Evolutionary conservation across 768 basidiomycete genomes (phyloP).

Genomic region (Hysterangium stoloniferum): DNA sequence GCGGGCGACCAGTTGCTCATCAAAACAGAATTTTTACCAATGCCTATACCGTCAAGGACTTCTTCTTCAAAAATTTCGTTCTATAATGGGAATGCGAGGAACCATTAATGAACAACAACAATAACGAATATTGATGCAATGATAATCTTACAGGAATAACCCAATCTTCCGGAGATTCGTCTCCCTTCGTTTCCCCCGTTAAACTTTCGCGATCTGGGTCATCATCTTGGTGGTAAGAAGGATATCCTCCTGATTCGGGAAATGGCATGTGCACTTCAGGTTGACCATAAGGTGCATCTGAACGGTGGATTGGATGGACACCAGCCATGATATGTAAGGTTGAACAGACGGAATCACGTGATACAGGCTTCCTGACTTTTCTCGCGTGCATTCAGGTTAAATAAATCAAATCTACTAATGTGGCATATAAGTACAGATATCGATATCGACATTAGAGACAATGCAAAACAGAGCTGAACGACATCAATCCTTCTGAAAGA

Average conservation of each 20-base stretch:
- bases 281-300: slow-evolving; percentile 2
- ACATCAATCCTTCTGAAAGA: neutral
- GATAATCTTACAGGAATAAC: neutral
- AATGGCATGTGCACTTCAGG: slow-evolving; percentile 8
- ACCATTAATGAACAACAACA: neutral
- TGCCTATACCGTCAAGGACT: slow-evolving; percentile 5
- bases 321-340: neutral
- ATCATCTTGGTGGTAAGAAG: slow-evolving; percentile 3
- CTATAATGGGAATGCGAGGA: neutral
- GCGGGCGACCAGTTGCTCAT: neutral
- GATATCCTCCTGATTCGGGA: neutral
- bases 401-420: too few species aligned
- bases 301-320: slow-evolving; percentile 4
- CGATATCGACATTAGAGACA: neutral
- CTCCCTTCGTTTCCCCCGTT: slow-evolving; percentile 7
- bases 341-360: neutral
- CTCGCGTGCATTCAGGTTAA: neutral
- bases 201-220: slow-evolving; percentile 8
- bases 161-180: neutral
- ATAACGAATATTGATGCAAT: too few species aligned
- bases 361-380: neutral
- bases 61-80: neutral
- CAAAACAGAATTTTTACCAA: too few species aligned
- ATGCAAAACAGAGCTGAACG: neutral
- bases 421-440: too few species aligned